These are phyloP conservation scores for Filosporella fistucella DNA, from an alignment of 495 filamentous ascomycete genomes.

Conservation along the genomic window DNA sequence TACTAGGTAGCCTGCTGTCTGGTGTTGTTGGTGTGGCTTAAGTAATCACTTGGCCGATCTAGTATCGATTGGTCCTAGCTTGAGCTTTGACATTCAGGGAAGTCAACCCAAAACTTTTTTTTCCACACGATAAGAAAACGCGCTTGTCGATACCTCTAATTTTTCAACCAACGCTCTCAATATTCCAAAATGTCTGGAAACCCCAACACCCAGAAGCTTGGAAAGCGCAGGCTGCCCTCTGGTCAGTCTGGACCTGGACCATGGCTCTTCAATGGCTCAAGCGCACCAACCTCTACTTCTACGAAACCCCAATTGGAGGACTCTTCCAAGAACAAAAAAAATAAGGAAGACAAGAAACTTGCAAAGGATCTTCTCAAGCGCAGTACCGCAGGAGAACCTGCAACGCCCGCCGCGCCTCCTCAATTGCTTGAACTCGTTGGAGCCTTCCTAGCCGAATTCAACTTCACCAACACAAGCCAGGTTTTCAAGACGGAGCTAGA, in stretches of 20 bases:
- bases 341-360: conserved; percentile 19
- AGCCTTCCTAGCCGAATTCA: conserved; percentile 60
- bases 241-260: conserved; percentile 17
- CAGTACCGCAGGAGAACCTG: conserved; percentile 11
- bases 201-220: conserved; percentile 25
- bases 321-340: conserved; percentile 10
- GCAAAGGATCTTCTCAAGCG: conserved; percentile 22
- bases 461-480: conserved; percentile 52
- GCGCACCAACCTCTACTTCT: conserved; percentile 1
- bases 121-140: no score
- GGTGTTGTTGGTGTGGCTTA: no score
- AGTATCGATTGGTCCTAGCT: no score
- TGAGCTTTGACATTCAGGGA: no score
- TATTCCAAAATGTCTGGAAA: conserved; percentile 19
- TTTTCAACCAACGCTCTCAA: no score
- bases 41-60: no score
- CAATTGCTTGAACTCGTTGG: conserved; percentile 63
- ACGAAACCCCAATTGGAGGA: conserved; percentile 4
- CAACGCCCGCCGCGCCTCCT: conserved; percentile 37
- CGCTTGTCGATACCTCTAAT: no score
- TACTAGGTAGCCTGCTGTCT: no score
- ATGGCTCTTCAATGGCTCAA: conserved; percentile 23
- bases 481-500: conserved; percentile 55
- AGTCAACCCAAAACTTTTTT: no score
- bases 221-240: conserved; percentile 17